These are phyloP conservation scores for Neurospora pannonica DNA, from an alignment of 495 filamentous ascomycete genomes.

Conservation along the genomic window DNA sequence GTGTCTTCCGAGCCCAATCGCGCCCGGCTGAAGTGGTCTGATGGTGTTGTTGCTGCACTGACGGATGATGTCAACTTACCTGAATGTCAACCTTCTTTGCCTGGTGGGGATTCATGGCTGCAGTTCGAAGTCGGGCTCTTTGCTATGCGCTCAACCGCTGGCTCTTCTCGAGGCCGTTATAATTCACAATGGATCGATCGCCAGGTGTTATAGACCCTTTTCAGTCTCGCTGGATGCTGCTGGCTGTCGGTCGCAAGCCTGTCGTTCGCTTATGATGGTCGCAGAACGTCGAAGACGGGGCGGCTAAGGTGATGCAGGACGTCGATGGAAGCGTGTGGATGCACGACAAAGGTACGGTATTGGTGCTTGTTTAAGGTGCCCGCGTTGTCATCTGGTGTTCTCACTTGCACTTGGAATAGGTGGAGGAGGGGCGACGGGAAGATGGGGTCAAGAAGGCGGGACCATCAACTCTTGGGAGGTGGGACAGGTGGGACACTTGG, in stretches of 20 bases:
- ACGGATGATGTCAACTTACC: constrained; percentile 46
- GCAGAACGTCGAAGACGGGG: background rate
- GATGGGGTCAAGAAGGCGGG: background rate
- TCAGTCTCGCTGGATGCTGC: background rate
- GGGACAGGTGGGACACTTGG: background rate
- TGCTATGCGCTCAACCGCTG: background rate
- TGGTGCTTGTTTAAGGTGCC: background rate
- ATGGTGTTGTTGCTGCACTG: constrained; percentile 3
- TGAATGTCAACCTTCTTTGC: constrained; percentile 94
- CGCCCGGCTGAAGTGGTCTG: constrained; percentile 5
- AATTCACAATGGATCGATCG: background rate
- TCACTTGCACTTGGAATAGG: background rate
- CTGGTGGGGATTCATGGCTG: constrained; percentile 86
- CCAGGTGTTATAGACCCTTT: background rate
- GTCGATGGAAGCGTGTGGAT: background rate
- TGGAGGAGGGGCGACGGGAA: background rate
- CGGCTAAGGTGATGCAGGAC: background rate
- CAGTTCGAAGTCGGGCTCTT: background rate
- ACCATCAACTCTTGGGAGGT: background rate
- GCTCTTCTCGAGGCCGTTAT: background rate
- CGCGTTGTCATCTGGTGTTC: background rate
- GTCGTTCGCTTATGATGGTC: background rate
- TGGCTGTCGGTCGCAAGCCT: background rate
- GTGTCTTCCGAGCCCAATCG: background rate
- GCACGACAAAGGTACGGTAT: background rate